These are phyloP conservation scores for Cicer arietinum DNA, from an alignment of 306 rosid genomes.

Conservation along the genomic window DNA sequence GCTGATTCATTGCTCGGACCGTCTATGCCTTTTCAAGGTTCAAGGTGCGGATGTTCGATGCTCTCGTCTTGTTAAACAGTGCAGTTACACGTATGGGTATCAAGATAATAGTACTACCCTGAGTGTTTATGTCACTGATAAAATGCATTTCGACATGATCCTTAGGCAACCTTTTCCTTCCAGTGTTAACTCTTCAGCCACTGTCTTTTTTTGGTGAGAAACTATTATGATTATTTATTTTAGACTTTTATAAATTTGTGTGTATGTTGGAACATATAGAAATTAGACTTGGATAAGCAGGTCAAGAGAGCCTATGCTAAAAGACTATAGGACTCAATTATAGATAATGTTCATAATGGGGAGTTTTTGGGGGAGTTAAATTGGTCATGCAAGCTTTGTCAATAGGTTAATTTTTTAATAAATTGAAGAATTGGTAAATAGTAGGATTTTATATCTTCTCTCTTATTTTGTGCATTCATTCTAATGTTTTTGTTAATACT, in stretches of 20 bases:
- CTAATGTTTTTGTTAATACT: slow-evolving; percentile 14
- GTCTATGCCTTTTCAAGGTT: slow-evolving; percentile 65
- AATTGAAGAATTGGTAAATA: too few species aligned
- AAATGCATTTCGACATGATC: slow-evolving; percentile 78
- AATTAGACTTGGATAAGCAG: too few species aligned
- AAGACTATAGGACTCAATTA: too few species aligned
- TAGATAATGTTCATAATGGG: too few species aligned
- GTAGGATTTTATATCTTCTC: background rate
- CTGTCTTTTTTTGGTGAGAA: slow-evolving; percentile 87
- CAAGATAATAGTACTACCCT: slow-evolving; percentile 92
- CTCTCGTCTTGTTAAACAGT: slow-evolving; percentile 65
- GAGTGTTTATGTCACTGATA: slow-evolving; percentile 77
- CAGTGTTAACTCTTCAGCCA: slow-evolving; percentile 71
- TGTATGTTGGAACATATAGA: too few species aligned
- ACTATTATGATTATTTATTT: slow-evolving; percentile 20
- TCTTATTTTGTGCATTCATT: slow-evolving; percentile 23
- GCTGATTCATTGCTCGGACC: slow-evolving; percentile 74
- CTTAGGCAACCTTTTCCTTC: slow-evolving; percentile 65
- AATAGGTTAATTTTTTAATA: too few species aligned
- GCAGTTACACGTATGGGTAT: slow-evolving; percentile 79
- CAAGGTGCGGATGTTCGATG: slow-evolving; percentile 71
- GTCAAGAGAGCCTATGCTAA: too few species aligned
- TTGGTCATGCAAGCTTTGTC: too few species aligned
- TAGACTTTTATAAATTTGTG: slow-evolving; percentile 9
- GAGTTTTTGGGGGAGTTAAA: too few species aligned